phyloP scores from a whole-genome alignment of 305 asterid genomes.

The Solanum hybrid region DNA sequence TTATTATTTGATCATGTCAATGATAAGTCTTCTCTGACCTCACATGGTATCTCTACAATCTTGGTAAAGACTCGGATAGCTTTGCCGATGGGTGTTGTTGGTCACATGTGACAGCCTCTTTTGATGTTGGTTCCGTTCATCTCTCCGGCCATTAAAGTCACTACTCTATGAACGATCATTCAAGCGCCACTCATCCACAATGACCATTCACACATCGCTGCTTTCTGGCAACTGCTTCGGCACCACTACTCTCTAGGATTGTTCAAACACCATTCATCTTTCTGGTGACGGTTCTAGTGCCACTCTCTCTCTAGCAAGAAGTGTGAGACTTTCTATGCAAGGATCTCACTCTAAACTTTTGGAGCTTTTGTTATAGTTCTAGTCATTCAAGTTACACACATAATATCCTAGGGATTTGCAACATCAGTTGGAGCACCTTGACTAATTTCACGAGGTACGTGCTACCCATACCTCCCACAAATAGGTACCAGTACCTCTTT shows the following conservation, averaged over 20 bases:
- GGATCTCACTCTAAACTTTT: not conserved
- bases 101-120: not conserved
- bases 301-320: not conserved
- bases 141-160: not conserved
- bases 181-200: not conserved
- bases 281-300: not conserved
- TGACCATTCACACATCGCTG: not conserved
- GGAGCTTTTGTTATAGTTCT: not conserved
- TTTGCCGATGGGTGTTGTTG: not conserved
- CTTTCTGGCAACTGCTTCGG: not conserved
- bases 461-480: not conserved
- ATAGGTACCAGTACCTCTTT: not conserved
- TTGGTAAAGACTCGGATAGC: not conserved
- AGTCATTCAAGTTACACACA: not conserved
- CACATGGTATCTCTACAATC: not conserved
- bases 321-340: not conserved
- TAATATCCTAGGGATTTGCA: not conserved
- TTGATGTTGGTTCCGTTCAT: not conserved
- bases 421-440: not conserved
- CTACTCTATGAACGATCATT: not conserved
- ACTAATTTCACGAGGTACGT: not conserved
- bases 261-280: not conserved
- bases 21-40: not conserved
- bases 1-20: not conserved
- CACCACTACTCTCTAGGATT: not conserved